phyloP scores from a whole-genome alignment of 768 basidiomycete genomes.

The Boletus sp. region DNA sequence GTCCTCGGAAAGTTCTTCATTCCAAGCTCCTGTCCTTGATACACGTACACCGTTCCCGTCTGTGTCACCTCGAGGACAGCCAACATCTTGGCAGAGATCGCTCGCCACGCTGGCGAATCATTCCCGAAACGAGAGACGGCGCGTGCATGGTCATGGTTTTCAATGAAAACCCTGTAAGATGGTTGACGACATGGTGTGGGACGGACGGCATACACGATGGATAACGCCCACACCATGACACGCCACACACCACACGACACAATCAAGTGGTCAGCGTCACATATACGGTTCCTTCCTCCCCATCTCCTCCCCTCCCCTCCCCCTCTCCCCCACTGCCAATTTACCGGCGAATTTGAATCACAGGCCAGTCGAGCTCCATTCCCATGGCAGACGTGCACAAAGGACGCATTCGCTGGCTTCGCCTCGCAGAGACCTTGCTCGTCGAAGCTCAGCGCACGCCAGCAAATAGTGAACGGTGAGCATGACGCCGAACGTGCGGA shows the following conservation, averaged over 20 bases:
- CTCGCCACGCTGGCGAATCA: conserved; percentile 54
- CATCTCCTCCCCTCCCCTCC: not conserved
- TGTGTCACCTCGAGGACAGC: conserved; percentile 59
- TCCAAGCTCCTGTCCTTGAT: conserved; percentile 74
- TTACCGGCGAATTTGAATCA: conserved; percentile 7
- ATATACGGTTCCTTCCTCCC: not conserved
- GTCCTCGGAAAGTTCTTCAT: conserved; percentile 56
- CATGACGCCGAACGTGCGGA: conserved; percentile 12
- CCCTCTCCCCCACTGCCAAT: not conserved
- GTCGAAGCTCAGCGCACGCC: not conserved
- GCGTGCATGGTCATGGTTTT: conserved; percentile 69
- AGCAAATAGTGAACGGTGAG: conserved; percentile 3
- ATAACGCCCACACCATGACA: conserved; percentile 8
- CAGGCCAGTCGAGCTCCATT: not conserved
- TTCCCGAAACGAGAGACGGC: conserved; percentile 65
- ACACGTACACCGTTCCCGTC: conserved; percentile 66
- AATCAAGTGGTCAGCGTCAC: conserved; percentile 8
- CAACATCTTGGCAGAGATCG: conserved; percentile 60
- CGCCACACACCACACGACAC: conserved; percentile 3
- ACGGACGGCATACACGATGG: conserved; percentile 16
- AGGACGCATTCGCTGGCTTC: conserved; percentile 8
- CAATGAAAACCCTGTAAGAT: conserved; percentile 50
- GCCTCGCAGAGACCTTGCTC: conserved; percentile 21
- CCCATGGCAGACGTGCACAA: conserved; percentile 1
- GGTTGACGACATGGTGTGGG: not conserved